These are phyloP conservation scores for Byssochlamys sp. DNA, from an alignment of 2,329 filamentous ascomycete species.

Conservation along the genomic window DNA sequence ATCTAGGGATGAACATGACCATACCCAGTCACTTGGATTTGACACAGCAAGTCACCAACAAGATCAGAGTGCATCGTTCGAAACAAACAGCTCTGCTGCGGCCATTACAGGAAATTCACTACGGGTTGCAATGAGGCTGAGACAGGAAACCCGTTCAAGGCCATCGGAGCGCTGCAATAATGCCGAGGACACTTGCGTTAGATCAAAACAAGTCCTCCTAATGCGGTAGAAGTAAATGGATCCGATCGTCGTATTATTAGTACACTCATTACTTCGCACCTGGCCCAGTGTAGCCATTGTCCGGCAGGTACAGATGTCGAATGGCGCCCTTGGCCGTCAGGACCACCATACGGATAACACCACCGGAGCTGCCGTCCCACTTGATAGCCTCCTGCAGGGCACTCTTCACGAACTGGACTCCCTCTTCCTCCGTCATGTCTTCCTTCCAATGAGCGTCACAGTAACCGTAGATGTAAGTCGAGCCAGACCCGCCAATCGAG, in stretches of 20 bases:
- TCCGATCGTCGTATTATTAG: conserved; percentile 10
- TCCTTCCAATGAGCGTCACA: conserved; percentile 95
- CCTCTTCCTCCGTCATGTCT: conserved; percentile 84
- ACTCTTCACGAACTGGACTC: conserved; percentile 84
- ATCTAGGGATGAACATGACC: not conserved
- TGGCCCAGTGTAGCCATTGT: conserved; percentile 74
- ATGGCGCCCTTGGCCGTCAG: conserved; percentile 81
- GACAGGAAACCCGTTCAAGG: not conserved
- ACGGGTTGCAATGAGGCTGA: not conserved
- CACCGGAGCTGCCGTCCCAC: conserved; percentile 97
- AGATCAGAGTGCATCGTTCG: not conserved
- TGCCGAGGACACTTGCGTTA: not conserved
- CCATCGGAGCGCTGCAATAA: not conserved
- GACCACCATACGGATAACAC: conserved; percentile 96
- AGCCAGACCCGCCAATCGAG: conserved; percentile 89
- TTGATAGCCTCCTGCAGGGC: conserved; percentile 91
- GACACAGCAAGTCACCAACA: not conserved
- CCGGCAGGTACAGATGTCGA: conserved; percentile 89
- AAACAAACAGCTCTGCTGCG: not conserved
- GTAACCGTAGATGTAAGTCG: conserved; percentile 98
- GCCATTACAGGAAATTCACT: not conserved
- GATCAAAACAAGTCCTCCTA: not conserved
- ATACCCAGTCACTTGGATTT: not conserved
- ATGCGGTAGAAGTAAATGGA: conserved; percentile 11
- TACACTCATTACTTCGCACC: conserved; percentile 39